These are phyloP conservation scores for Nematodospora anomalae DNA, from an alignment of 1,139 yeast genomes.

Conservation along the genomic window DNA sequence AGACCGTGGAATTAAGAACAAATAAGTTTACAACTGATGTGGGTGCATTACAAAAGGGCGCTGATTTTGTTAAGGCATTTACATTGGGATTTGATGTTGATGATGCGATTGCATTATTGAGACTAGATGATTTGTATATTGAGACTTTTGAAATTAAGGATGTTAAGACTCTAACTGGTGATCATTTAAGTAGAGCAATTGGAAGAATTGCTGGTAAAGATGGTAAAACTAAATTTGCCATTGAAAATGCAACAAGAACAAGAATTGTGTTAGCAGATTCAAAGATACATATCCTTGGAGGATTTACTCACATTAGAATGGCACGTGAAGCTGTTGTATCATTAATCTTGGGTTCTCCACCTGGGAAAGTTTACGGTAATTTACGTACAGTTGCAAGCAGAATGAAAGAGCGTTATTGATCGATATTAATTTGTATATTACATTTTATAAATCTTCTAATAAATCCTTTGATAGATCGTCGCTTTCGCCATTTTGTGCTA, in stretches of 20 bases:
- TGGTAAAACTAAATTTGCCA: constrained; percentile 97
- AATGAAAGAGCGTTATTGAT: constrained; percentile 89
- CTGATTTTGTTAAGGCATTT: constrained; percentile 93
- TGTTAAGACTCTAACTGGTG: constrained; percentile 92
- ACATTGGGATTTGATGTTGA: constrained; percentile 95
- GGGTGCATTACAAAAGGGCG: constrained; percentile 96
- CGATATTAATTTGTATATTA: not conserved
- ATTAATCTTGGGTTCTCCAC: constrained; percentile 95
- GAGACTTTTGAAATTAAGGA: constrained; percentile 97
- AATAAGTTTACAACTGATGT: constrained; percentile 79
- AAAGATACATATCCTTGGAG: constrained; percentile 94
- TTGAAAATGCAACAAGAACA: constrained; percentile 97
- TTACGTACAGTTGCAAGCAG: constrained; percentile 95
- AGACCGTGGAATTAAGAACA: constrained; percentile 84
- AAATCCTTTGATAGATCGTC: constrained; percentile 54
- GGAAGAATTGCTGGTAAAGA: constrained; percentile 99
- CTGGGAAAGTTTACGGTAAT: constrained; percentile 97
- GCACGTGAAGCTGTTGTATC: constrained; percentile 97
- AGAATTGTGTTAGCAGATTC: constrained; percentile 96
- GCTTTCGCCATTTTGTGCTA: constrained; percentile 39
- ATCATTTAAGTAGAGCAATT: constrained; percentile 95
- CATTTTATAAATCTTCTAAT: constrained; percentile 23
- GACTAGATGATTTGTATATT: constrained; percentile 92
- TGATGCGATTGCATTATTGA: constrained; percentile 90
- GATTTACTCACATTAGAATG: constrained; percentile 94